These are phyloP conservation scores for Eurotiales sp. DNA, from an alignment of 2,329 filamentous ascomycete species.

Conservation along the genomic window DNA sequence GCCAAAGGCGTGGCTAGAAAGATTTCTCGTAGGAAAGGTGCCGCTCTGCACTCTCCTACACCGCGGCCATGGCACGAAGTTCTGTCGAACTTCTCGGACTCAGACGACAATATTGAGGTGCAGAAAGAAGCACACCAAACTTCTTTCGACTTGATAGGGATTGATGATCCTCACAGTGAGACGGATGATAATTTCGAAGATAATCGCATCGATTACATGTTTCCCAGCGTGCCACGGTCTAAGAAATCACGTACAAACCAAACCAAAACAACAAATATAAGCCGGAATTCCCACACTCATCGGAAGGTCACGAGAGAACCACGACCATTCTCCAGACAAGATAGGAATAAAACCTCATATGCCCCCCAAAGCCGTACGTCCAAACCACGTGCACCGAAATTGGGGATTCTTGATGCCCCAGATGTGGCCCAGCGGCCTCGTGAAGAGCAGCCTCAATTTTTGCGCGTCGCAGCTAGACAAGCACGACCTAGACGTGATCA, in stretches of 20 bases:
- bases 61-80: constrained; percentile 16
- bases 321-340: constrained; percentile 30
- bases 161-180: constrained; percentile 20
- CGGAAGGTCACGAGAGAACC: constrained; percentile 18
- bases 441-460: constrained; percentile 48
- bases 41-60: constrained; percentile 16
- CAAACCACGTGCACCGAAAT: constrained; percentile 22
- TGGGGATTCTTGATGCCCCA: constrained; percentile 53
- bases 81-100: constrained; percentile 29
- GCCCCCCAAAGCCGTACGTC: constrained; percentile 22
- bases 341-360: constrained; percentile 31
- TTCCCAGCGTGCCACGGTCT: constrained; percentile 27
- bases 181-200: constrained; percentile 34
- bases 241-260: constrained; percentile 11
- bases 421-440: constrained; percentile 26
- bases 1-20: constrained; percentile 33
- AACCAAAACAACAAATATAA: not conserved
- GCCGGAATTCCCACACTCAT: not conserved
- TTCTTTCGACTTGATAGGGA: constrained; percentile 18
- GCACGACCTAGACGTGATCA: constrained; percentile 46
- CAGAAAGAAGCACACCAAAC: constrained; percentile 15
- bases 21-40: constrained; percentile 23
- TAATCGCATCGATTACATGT: constrained; percentile 41
- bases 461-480: constrained; percentile 53
- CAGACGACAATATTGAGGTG: constrained; percentile 22